Evolutionary conservation across 768 basidiomycete species (phyloP).

Genomic region (Tylopilus sp.): DNA sequence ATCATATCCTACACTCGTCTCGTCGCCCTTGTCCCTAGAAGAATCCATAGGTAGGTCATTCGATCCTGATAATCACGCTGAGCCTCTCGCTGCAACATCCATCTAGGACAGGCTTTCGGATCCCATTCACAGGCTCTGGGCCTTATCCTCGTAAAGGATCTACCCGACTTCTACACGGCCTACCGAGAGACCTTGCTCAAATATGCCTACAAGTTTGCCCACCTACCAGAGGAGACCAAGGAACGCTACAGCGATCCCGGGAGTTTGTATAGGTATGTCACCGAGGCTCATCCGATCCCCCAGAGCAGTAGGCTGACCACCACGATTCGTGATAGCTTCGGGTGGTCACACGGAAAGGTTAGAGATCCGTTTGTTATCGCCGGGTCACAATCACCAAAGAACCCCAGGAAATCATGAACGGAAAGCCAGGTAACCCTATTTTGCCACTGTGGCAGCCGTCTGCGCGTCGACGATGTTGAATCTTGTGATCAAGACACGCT

Average conservation of each 20-base stretch:
- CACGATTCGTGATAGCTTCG: constrained; percentile 56
- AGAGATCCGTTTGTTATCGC: constrained; percentile 1
- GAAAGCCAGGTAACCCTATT: constrained; percentile 60
- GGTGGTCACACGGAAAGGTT: constrained; percentile 98
- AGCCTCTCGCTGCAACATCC: neutral
- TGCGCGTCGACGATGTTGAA: neutral
- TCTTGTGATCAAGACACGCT: constrained; percentile 54
- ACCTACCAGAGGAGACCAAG: constrained; percentile 57
- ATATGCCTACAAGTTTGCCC: constrained; percentile 73
- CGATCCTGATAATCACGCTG: neutral
- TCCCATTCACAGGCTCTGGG: constrained; percentile 73
- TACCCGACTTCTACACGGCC: constrained; percentile 60
- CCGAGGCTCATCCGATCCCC: neutral
- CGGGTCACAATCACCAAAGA: neutral
- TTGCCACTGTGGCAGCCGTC: neutral
- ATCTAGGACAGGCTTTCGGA: constrained; percentile 76
- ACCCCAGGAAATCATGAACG: constrained; percentile 90
- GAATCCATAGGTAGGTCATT: constrained; percentile 55
- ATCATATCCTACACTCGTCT: constrained; percentile 56
- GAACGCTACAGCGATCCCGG: constrained; percentile 73
- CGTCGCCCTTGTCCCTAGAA: constrained; percentile 49
- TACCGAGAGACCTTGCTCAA: constrained; percentile 73
- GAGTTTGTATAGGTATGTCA: constrained; percentile 69
- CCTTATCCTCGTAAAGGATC: constrained; percentile 76
- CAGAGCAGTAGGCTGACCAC: neutral